Evolutionary conservation across 2,329 filamentous ascomycete genomes (phyloP).

Genomic region (Fusarium dlaminii): DNA sequence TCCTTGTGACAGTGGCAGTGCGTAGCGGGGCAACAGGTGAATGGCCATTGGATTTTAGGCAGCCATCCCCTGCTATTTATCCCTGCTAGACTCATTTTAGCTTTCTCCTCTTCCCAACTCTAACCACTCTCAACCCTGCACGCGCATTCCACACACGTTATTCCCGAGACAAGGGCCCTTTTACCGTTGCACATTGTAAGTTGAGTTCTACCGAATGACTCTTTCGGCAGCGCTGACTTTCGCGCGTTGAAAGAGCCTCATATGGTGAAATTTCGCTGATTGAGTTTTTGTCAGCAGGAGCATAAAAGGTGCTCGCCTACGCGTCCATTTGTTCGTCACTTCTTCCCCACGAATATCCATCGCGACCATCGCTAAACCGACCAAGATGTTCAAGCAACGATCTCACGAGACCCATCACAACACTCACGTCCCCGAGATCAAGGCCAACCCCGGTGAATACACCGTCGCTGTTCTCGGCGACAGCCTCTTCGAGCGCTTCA

Average conservation of each 20-base stretch:
- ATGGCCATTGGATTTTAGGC: background rate
- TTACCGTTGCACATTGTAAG: background rate
- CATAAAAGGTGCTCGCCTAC: background rate
- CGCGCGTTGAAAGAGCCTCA: background rate
- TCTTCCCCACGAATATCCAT: background rate
- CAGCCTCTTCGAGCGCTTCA: constrained; percentile 16
- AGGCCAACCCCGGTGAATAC: background rate
- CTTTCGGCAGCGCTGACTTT: background rate
- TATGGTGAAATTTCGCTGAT: background rate
- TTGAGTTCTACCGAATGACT: background rate
- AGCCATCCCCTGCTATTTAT: background rate
- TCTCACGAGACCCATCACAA: constrained; percentile 13
- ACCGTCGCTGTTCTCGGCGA: background rate
- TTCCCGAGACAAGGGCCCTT: background rate
- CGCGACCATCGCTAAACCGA: background rate
- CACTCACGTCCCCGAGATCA: constrained; percentile 3
- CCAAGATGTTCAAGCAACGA: constrained; percentile 8
- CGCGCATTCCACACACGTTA: background rate
- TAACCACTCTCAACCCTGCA: background rate
- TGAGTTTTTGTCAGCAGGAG: rapidly evolving
- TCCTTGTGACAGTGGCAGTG: background rate
- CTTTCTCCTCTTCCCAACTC: background rate
- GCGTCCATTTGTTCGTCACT: background rate
- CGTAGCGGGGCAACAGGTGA: background rate
- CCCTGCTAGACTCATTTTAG: background rate